Evolutionary conservation across 768 basidiomycete genomes (phyloP), one percentile per base, ranked within the genome.

Genomic region (Hemileccinum impolitum): DNA sequence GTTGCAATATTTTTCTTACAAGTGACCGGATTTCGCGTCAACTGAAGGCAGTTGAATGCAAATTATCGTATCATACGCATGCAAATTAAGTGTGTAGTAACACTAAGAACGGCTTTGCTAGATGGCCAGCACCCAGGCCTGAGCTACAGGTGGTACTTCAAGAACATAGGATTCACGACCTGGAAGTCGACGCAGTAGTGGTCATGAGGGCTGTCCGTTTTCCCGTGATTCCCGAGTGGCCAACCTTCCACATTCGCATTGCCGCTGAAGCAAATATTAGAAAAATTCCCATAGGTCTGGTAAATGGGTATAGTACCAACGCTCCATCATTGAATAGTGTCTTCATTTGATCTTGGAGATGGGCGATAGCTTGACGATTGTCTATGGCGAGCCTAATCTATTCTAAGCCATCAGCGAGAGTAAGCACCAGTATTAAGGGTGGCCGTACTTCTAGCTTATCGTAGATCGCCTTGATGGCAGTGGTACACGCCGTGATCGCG

Each of bases 371-470:
- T 1, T 45, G 45, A 9, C 42, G 26, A 39, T 39, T 47, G 31
- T 58, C 52, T 1, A 58, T 46, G 14, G 56, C 48, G 8, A 58
- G 43, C 28, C 39, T 58, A 12, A 58, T 30, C 52, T 58, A 14
- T 30, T 13, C 13, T 4, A 37, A 3, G 1, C 4, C 28, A n/a
- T 58, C 32, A 50, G 48, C 23, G 4, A 30, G 35, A 26, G 21
- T 10, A n/a, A 26, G 3, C 7, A 1, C 3, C 1, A 7, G n/a
- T 6, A 19, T 25, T 0, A 4, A 38, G 18, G 18, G 25, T 11
- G 18, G 6, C 7, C 40, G 12, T 48, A 54, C 57, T 23, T 13
- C 56, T 36, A 48, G 37, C 10, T 48, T 50, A 30, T 45, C 25
- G 6, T 54, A 50, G 4, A 56, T 26, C 4, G 11, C 18, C 23